phyloP scores from a whole-genome alignment of 305 asterid species.

The Rubia peregrina region DNA sequence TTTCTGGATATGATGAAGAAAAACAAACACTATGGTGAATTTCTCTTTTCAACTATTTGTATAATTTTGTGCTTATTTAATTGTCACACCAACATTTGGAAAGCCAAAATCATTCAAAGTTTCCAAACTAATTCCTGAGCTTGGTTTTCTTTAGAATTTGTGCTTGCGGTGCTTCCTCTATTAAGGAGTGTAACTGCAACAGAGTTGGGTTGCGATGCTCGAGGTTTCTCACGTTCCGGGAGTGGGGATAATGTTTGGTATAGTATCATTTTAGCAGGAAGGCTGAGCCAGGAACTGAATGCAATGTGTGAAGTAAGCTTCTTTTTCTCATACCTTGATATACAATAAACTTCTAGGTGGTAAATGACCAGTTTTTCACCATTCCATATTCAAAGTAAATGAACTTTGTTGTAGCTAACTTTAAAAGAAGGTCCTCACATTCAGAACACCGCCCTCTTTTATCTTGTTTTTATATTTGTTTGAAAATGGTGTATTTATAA shows the following conservation, averaged over 20 bases:
- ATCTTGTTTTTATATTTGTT: conserved; percentile 17
- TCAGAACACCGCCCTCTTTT: neutral
- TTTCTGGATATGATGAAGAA: conserved; percentile 73
- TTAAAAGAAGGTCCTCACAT: neutral
- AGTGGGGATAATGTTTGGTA: conserved; percentile 78
- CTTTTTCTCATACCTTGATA: conserved; percentile 11
- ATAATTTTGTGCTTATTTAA: conserved; percentile 7
- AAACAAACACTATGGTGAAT: conserved; percentile 76
- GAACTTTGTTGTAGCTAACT: neutral
- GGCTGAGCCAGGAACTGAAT: conserved; percentile 81
- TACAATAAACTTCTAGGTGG: conserved; percentile 1
- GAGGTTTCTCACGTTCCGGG: conserved; percentile 86
- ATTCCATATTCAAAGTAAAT: neutral
- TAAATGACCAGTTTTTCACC: neutral
- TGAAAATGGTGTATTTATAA: conserved; percentile 28
- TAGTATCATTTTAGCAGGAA: conserved; percentile 85
- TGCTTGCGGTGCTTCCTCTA: conserved; percentile 75
- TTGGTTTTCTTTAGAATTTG: neutral
- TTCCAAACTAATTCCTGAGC: neutral
- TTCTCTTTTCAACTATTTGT: conserved; percentile 11
- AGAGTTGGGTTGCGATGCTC: conserved; percentile 86
- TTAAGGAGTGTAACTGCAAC: conserved; percentile 74
- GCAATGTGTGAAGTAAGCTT: conserved; percentile 84
- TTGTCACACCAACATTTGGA: neutral
- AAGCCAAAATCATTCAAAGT: neutral